Evolutionary conservation across 2,329 filamentous ascomycete genomes (phyloP).

Genomic region (Rosellinia necatrix): DNA sequence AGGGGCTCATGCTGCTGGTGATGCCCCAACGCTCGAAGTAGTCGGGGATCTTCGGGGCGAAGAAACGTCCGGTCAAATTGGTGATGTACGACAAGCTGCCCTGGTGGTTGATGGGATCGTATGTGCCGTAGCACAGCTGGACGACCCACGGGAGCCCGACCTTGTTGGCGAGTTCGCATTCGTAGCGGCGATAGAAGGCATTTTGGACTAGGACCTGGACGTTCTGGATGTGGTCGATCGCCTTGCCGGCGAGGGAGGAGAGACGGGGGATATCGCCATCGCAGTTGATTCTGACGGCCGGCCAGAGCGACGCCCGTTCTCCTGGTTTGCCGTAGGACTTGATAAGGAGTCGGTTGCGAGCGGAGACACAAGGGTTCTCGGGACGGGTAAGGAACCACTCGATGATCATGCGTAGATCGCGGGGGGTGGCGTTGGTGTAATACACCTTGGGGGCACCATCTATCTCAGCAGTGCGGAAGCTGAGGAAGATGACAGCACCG

Average conservation of each 20-base stretch:
- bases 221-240: neutral
- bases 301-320: conserved; percentile 5
- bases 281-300: conserved; percentile 26
- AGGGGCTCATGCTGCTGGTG: too few species aligned
- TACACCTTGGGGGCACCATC: neutral
- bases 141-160: conserved; percentile 18
- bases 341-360: conserved; percentile 2
- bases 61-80: neutral
- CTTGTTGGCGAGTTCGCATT: neutral
- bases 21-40: neutral
- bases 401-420: conserved; percentile 24
- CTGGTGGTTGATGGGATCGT: neutral
- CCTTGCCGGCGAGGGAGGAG: neutral
- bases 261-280: conserved; percentile 11
- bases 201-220: conserved; percentile 6
- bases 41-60: neutral
- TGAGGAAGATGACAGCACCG: conserved; percentile 14
- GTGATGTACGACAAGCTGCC: neutral
- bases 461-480: conserved; percentile 1
- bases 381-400: conserved; percentile 12
- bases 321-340: neutral
- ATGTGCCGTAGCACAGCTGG: neutral
- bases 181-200: neutral
- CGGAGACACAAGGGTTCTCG: conserved; percentile 6
- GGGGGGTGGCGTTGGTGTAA: conserved; percentile 14